phyloP scores from a whole-genome alignment of 108 stramenopile genomes.

The Aureococcus anophagefferens region DNA sequence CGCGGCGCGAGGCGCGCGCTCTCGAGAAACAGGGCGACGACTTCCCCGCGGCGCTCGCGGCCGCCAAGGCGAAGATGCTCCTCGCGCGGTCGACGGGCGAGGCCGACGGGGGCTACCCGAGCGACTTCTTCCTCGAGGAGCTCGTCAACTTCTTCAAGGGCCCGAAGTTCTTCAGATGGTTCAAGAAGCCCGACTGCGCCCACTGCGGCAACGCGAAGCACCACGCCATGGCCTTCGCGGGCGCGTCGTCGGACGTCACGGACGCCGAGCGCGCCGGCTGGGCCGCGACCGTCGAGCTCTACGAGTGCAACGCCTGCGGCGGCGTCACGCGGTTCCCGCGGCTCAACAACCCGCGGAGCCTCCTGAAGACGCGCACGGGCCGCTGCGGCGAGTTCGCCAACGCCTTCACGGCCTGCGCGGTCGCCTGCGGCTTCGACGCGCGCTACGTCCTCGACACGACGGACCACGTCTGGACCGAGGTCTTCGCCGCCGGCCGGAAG shows the following conservation, averaged over 20 bases:
- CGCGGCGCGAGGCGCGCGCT: neutral
- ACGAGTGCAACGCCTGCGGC: slow-evolving; percentile 49
- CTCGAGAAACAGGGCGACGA: neutral
- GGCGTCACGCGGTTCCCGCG: slow-evolving; percentile 73
- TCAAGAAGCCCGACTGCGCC: slow-evolving; percentile 40
- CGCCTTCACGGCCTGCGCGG: slow-evolving; percentile 74
- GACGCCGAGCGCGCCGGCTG: slow-evolving; percentile 16
- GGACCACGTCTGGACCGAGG: slow-evolving; percentile 97
- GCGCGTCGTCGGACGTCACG: too few relatives aligned
- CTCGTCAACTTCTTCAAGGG: slow-evolving; percentile 47
- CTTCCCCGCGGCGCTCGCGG: neutral
- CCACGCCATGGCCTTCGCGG: slow-evolving; percentile 1
- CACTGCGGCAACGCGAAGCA: slow-evolving; percentile 19
- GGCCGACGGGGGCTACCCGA: neutral
- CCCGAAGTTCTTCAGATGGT: slow-evolving; percentile 51
- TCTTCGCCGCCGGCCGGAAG: slow-evolving; percentile 35
- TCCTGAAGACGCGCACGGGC: slow-evolving; percentile 66
- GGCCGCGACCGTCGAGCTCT: slow-evolving; percentile 40
- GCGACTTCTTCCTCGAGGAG: slow-evolving; percentile 8
- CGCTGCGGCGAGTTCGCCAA: slow-evolving; percentile 98
- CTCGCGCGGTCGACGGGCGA: too few relatives aligned
- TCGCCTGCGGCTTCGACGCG: slow-evolving; percentile 78
- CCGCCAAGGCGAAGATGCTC: neutral
- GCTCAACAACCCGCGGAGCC: slow-evolving; percentile 66
- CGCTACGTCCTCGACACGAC: slow-evolving; percentile 84